Evolutionary conservation across 2,329 filamentous ascomycete species (phyloP), one percentile per base, ranked within the genome.

Genomic region (Cladosporium cucumerinum): DNA sequence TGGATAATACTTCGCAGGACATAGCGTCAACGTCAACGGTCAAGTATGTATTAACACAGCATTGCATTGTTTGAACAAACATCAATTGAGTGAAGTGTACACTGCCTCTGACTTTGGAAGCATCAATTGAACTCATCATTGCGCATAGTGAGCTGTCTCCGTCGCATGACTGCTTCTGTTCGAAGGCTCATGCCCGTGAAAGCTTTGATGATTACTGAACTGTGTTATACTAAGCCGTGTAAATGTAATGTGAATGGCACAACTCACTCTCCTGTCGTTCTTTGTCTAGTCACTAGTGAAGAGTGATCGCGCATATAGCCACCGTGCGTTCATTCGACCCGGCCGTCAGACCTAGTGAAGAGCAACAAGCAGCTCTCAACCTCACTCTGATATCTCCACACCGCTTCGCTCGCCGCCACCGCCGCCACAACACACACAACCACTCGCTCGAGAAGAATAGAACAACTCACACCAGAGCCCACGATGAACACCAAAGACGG

Each of bases 361-460:
- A 4, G 39, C 39, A 46, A 6, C n/a, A 26, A 25, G 28, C 54
- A 26, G 30, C 54, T 57, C 26, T 21, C 54, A 57, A 57, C 54
- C 54, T 57, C 54, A 57, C 54, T 57, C 54, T 32, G 28, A 34
- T 8, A 25, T 23, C 54, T 21, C 54, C 34, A 32, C 39, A 61
- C 43, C 30, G 58, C 43, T 48, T 57, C 39, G 34, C 60, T 36
- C 32, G 30, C 14, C n/a, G 3, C 32, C 16, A 54, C 55, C 64
- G 66, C 61, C 11, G 59, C 67, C 18, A 62, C 62, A 61, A 60
- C 21, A 58, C 55, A 43, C 48, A 58, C 26, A 66, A 55, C 34
- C 34, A 36, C 7, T n/a, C 16, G 12, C 32, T 26, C 32, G 12
- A 36, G 16, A 51, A 48, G 16, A 52, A 61, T n/a, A 52, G 7